Conservation (phyloP, 2,329 filamentous ascomycete genomes). For the Aspergillus texensis region DNA sequence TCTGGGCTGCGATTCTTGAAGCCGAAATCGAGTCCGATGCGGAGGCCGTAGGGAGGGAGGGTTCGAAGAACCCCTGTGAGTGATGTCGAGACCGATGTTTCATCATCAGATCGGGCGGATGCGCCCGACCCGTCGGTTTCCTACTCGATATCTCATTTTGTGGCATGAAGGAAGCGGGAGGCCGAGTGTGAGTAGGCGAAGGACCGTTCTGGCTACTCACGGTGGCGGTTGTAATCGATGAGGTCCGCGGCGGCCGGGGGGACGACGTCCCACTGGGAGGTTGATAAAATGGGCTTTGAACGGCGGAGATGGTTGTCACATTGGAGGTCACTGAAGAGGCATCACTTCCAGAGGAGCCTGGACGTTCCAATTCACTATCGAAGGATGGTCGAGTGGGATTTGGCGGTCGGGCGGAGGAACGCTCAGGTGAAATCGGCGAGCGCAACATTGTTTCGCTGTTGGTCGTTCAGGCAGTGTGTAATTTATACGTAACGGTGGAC, state of each 20-base stretch:
- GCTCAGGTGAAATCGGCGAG: slow-evolving; percentile 27
- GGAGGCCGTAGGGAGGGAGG: slow-evolving; percentile 60
- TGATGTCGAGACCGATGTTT: slow-evolving; percentile 54
- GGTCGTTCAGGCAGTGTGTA: slow-evolving; percentile 1
- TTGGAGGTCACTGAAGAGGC: slow-evolving; percentile 49
- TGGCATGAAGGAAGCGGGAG: slow-evolving; percentile 42
- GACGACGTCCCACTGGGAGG: slow-evolving; percentile 15
- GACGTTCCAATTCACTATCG: slow-evolving; percentile 39
- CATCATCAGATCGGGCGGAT: slow-evolving; percentile 39
- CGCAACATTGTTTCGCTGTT: slow-evolving; percentile 20
- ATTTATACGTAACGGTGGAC: slow-evolving; percentile 5
- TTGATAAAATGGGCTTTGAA: slow-evolving; percentile 26
- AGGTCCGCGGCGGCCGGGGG: slow-evolving; percentile 30
- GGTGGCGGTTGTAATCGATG: slow-evolving; percentile 28
- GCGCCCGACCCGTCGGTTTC: slow-evolving; percentile 42
- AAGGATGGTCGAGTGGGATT: slow-evolving; percentile 28
- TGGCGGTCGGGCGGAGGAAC: slow-evolving; percentile 23
- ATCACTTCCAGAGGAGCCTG: slow-evolving; percentile 50
- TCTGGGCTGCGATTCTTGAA: slow-evolving; percentile 67
- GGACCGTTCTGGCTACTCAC: slow-evolving; percentile 39
- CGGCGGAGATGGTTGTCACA: slow-evolving; percentile 46
- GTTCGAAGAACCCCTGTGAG: slow-evolving; percentile 70
- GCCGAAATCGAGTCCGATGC: slow-evolving; percentile 55
- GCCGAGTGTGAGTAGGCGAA: slow-evolving; percentile 35
- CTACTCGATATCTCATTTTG: slow-evolving; percentile 39